Evolutionary conservation across 768 basidiomycete genomes (phyloP), one percentile per base, ranked within the genome.

Genomic region (Kondoa malvinella): DNA sequence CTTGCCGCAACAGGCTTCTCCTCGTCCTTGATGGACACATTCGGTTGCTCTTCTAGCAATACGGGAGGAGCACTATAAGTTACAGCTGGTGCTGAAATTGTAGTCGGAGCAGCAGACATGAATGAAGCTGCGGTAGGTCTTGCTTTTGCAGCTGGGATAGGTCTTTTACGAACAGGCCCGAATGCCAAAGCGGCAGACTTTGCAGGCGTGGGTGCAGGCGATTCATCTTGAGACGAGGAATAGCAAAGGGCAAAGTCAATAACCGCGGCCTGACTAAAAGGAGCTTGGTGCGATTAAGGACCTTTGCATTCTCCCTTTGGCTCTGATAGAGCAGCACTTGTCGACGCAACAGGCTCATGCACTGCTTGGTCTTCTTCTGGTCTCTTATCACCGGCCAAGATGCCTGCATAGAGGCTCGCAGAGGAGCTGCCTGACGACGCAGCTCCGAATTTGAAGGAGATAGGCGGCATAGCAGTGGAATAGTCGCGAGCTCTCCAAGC

Each of bases 391-490:
- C n/a, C 27, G 27, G 17, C 61, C 8, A 63, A 63, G 61, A 63
- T 63, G 12, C 61, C 61, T 31, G 61, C 16, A 33, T 63, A 63
- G n/a, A 63, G 61, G 27, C 58, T 31, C 25, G 25, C 58, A 14
- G 58, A 14, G 12, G 25, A 25, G 25, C 25, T 31, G 58, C 14
- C 58, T 59, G 58, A 4, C 27, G 58, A 14, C 58, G 58, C 40
- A 8, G 40, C 40, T 50, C 40, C 40, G 21, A 50, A 50, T 50
- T 50, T 50, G 40, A 50, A 50, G 40, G 12, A 8, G 40, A 50
- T 50, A 50, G 40, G 40, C 21, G 40, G 40, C 40, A 50, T 50
- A 50, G 21, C n/a, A n/a, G n/a, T n/a, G n/a, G n/a, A n/a, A n/a
- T n/a, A n/a, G n/a, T n/a, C 40, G 40, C 40, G 40, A 50, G 21